Evolutionary conservation across 1,139 yeast genomes (phyloP).

Genomic region (Saccharomyces hybrid): DNA sequence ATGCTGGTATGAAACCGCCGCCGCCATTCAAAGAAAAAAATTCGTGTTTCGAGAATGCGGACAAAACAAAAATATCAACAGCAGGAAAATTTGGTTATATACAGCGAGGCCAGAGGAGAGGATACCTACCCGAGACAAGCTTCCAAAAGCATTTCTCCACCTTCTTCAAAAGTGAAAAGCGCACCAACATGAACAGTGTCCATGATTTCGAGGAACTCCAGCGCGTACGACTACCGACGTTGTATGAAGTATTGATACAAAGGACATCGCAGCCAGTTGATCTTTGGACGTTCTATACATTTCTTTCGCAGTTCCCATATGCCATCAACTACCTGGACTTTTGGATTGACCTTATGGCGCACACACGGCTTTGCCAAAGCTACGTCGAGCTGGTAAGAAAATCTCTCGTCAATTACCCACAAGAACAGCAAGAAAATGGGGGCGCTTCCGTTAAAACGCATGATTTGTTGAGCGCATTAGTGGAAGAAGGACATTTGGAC

Average conservation of each 20-base stretch:
- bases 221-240: slow-evolving; percentile 64
- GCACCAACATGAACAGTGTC: slow-evolving; percentile 10
- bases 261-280: slow-evolving; percentile 83
- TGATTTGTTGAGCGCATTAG: slow-evolving; percentile 44
- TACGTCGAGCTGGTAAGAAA: slow-evolving; percentile 75
- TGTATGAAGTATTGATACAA: slow-evolving; percentile 82
- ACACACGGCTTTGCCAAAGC: slow-evolving; percentile 77
- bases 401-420: slow-evolving; percentile 17
- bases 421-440: slow-evolving; percentile 7
- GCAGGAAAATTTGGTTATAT: background rate
- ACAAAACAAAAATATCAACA: background rate
- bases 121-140: background rate
- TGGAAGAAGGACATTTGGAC: slow-evolving; percentile 49
- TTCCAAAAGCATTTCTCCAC: background rate
- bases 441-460: slow-evolving; percentile 41
- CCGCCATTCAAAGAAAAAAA: background rate
- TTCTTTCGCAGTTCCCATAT: slow-evolving; percentile 80
- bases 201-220: slow-evolving; percentile 18
- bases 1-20: background rate
- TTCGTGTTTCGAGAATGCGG: background rate
- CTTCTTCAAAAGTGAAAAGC: background rate
- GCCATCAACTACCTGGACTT: slow-evolving; percentile 87
- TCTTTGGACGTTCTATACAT: slow-evolving; percentile 82
- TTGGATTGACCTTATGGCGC: slow-evolving; percentile 88
- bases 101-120: background rate